Base-by-base conservation (phyloP, 805 yeast species). In the Cyberlindnera subsufficiens region DNA sequence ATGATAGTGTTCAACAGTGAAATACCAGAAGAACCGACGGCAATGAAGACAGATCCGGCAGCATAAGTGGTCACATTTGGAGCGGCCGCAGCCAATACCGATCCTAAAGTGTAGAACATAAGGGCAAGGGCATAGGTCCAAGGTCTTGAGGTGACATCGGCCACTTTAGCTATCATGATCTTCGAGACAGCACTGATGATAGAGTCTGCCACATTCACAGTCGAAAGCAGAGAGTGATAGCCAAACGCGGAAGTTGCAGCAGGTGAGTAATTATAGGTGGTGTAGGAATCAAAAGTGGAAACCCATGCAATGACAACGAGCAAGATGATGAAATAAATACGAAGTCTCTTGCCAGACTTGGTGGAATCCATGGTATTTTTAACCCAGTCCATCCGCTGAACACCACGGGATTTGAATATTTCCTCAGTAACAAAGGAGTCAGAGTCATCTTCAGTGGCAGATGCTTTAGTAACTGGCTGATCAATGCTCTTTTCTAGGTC, bases 141-240 rank as follows among this genome's bases (percentile, higher is more conserved):
- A n/a, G 68, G 63, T 46, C 72, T 62, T 4, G 72, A 71, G 32
- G 66, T 55, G 29, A 66, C 59, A 46, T 69, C 72, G 2, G 72
- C 59, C 22, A 68, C 37, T 50, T 67, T 69, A 29, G 72, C 72
- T 52, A 69, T 48, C 17, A 68, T 51, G 4, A 73, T 68, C 40
- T 65, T 60, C 3, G 64, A 55, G 10, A 67, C 66, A 17, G 72
- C 65, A 35, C 61, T 58, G 34, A 68, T 58, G 40, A 70, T 62
- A n/a, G 64, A 57, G 18, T 63, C 64, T 4, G 70, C 70, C 30
- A 70, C 67, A 19, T 60, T 56, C 9, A 67, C 54, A 10, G 70
- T 66, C 1, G 74, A 57, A 15, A 69, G 45, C 56, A 69, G 56
- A 1, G 74, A 65, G 44, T 67, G 72, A 27, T 60, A 60, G 35